Base-by-base conservation (phyloP, 2,329 filamentous ascomycete species). In the Curvularia sp. region DNA sequence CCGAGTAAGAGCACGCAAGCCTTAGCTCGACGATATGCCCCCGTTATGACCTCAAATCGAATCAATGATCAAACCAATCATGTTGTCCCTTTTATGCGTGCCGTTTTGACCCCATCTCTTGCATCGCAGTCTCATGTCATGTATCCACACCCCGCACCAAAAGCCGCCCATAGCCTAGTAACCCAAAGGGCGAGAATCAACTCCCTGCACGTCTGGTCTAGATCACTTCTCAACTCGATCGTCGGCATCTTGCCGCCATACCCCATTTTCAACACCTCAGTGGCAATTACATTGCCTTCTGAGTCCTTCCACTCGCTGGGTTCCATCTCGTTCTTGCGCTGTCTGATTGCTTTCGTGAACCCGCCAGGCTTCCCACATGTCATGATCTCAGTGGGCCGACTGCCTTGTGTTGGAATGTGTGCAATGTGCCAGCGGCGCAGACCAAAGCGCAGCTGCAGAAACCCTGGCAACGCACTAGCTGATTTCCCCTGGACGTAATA, bases 161-260 rank as follows among this genome's bases (percentile, higher is more conserved):
- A 66, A 15, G 63, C 68, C n/a, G 64, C 61, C 70, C 70, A 70
- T 31, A 72, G 43, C 49, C 67, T 55, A 31, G 62, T 57, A 4
- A 66, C 64, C 70, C 70, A 72, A 15, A 71, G 41, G 18, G 55
- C 62, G 15, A 72, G 33, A 30, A 72, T 24, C 58, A 68, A 22
- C 57, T 72, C 70, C 41, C 68, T 55, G 59, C 67, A 71, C 33
- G 44, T 66, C 57, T 69, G 60, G 53, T 69, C 67, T 38, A 72
- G 39, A 8, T 58, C 63, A 20, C 57, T 50, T 12, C 49, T 56
- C 42, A 72, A 38, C 44, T 71, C 70, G 20, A 71, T 52, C n/a
- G 58, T 64, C 4, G 69, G 66, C 53, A 71, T 62, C 42, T 64
- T 65, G 0, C 61, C 68, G 26, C 60, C 63, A 2, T 56, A 44